Conservation (phyloP, 441 rosid species). For the Erysimum cheiri region DNA sequence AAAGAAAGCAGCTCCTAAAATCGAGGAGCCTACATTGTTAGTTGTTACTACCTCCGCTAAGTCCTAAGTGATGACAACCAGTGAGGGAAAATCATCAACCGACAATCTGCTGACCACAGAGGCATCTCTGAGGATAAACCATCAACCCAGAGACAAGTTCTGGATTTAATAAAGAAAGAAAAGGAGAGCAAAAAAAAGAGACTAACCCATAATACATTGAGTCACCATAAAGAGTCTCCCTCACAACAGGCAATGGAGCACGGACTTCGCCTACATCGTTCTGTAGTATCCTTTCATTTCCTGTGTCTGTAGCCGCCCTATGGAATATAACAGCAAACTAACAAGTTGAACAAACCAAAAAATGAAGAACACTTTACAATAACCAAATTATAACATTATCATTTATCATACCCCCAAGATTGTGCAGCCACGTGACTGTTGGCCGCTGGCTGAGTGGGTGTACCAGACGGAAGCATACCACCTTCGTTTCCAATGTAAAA, state of each 20-base stretch:
- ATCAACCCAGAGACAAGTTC: constrained; percentile 8
- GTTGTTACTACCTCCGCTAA: background rate
- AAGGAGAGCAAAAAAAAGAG: background rate
- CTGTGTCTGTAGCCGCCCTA: constrained; percentile 52
- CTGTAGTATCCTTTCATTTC: constrained; percentile 46
- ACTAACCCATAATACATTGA: constrained; percentile 65
- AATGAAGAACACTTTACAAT: background rate
- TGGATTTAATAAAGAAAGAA: background rate
- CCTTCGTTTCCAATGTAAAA: constrained; percentile 85
- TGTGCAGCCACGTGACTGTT: constrained; percentile 44
- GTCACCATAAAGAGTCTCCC: constrained; percentile 94
- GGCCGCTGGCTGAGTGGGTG: constrained; percentile 51
- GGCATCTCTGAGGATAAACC: constrained; percentile 1
- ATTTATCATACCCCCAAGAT: constrained; percentile 55
- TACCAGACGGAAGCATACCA: constrained; percentile 51
- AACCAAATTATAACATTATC: constrained; percentile 18
- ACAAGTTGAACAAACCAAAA: constrained; percentile 21
- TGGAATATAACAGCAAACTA: constrained; percentile 32
- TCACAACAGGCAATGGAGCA: constrained; percentile 89
- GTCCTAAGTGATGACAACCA: background rate
- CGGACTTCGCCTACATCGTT: constrained; percentile 77
- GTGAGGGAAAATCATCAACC: background rate
- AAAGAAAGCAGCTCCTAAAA: background rate
- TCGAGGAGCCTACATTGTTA: constrained; percentile 8
- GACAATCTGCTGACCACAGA: background rate